Conservation (phyloP, 2,329 filamentous ascomycete genomes). For the Phialocephala sp. region DNA sequence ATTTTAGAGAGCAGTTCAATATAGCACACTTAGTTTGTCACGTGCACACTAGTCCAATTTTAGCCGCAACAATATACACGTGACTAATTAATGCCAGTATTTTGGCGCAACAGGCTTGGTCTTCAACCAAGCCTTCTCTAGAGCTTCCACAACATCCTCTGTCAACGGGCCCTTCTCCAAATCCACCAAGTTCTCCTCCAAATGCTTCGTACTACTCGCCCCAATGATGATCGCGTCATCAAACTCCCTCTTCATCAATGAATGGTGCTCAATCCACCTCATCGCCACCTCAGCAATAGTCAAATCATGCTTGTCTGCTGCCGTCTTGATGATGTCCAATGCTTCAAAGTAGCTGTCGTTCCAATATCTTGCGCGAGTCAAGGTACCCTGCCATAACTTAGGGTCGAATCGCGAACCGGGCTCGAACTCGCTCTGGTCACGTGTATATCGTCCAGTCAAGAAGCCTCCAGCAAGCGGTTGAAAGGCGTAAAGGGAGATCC, state of each 20-base stretch:
- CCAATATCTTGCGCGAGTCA: slow-evolving; percentile 64
- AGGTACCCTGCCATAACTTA: slow-evolving; percentile 53
- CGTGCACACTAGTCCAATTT: no score
- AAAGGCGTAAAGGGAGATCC: slow-evolving; percentile 65
- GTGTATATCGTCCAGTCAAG: slow-evolving; percentile 55
- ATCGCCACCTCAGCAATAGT: slow-evolving; percentile 75
- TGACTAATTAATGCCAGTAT: slow-evolving; percentile 47
- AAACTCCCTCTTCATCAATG: slow-evolving; percentile 56
- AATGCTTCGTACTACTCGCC: slow-evolving; percentile 61
- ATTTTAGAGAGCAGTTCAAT: no score
- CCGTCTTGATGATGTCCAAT: slow-evolving; percentile 69
- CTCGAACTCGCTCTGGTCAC: slow-evolving; percentile 45
- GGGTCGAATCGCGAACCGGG: slow-evolving; percentile 42
- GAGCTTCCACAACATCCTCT: slow-evolving; percentile 72
- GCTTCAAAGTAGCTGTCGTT: slow-evolving; percentile 68
- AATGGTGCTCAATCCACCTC: slow-evolving; percentile 77
- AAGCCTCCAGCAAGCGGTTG: slow-evolving; percentile 61
- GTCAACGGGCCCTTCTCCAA: slow-evolving; percentile 75
- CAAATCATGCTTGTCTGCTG: slow-evolving; percentile 69
- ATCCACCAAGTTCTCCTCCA: slow-evolving; percentile 61
- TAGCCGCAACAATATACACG: no score
- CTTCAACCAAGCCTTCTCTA: slow-evolving; percentile 81
- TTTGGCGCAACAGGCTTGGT: slow-evolving; percentile 61
- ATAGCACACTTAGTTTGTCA: no score
- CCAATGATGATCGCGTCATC: slow-evolving; percentile 67